Evolutionary conservation across 345 rosid genomes (phyloP).

Genomic region (Brassica incana): DNA sequence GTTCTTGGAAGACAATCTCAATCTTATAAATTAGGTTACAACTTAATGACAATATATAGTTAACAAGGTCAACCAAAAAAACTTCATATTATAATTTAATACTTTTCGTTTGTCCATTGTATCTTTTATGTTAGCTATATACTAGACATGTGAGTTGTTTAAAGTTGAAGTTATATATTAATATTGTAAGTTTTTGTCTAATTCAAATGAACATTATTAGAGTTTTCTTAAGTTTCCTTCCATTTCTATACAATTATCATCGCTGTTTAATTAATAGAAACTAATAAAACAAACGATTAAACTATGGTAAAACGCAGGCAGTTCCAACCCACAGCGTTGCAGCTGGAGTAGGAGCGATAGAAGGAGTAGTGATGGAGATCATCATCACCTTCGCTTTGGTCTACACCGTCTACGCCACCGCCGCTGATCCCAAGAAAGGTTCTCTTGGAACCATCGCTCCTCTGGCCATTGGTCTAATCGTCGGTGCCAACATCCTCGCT

Average conservation of each 20-base stretch:
- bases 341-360: constrained; percentile 70
- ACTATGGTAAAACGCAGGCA: constrained; percentile 46
- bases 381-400: constrained; percentile 85
- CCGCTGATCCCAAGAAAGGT: constrained; percentile 95
- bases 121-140: neutral
- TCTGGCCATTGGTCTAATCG: constrained; percentile 87
- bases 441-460: constrained; percentile 87
- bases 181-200: neutral
- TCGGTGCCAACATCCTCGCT: constrained; percentile 93
- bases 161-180: neutral
- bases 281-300: constrained; percentile 15
- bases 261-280: neutral
- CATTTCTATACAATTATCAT: neutral
- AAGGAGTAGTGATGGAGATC: constrained; percentile 93
- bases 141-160: neutral
- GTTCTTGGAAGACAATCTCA: constrained; percentile 7
- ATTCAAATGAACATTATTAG: neutral
- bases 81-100: neutral
- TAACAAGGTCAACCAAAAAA: neutral
- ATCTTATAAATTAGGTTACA: neutral
- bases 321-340: constrained; percentile 74
- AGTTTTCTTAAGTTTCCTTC: neutral
- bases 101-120: neutral
- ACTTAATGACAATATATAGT: neutral
- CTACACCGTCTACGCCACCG: constrained; percentile 92